Evolutionary conservation across 441 rosid genomes (phyloP), one percentile per base, ranked within the genome.

Genomic region (Gossypium laxum): DNA sequence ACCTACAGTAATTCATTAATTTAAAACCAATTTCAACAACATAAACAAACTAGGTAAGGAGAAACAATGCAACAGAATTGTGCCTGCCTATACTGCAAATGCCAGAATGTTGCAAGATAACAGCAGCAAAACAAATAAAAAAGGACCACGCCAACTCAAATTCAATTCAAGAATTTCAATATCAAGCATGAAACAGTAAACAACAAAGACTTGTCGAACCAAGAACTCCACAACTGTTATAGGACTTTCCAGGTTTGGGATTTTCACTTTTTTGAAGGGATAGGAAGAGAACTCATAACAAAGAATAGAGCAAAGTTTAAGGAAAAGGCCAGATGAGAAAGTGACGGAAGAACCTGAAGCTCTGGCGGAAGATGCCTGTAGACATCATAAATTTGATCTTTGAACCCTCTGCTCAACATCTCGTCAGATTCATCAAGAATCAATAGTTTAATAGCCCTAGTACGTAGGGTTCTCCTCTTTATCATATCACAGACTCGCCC

Each of bases 401-500:
- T 94, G 74, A 94, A 92, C 22, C 99, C 99, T 86, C 98, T 88
- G 85, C 99, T 94, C 79, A 94, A 79, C 97, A 94, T 94, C 81
- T 94, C 99, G 82, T 94, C 97, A 28, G 98, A 92, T 76, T 92
- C 99, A 76, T 94, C 98, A 78, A 93, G 97, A 73, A 93, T 82
- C 72, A 91, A 72, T 50, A 93, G 75, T 66, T 78, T 89, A 72
- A 92, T 89, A 74, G 92, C 91, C 83, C 96, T 85, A 34, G 98
- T 94, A 0, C 96, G 90, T 63, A 94, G 75, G 10, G 96, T 91
- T 77, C 92, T 89, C 84, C 98, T 90, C 91, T 92, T 94, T 70
- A 94, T 94, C 98, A 94, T 94, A 69, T 92, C 98, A 76, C 96
- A 91, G 17, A 94, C 98, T 78, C 98, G 86, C n/a, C 98, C 98